These are phyloP conservation scores for Termitomyces sp. DNA, from an alignment of 768 basidiomycete species.

Conservation along the genomic window DNA sequence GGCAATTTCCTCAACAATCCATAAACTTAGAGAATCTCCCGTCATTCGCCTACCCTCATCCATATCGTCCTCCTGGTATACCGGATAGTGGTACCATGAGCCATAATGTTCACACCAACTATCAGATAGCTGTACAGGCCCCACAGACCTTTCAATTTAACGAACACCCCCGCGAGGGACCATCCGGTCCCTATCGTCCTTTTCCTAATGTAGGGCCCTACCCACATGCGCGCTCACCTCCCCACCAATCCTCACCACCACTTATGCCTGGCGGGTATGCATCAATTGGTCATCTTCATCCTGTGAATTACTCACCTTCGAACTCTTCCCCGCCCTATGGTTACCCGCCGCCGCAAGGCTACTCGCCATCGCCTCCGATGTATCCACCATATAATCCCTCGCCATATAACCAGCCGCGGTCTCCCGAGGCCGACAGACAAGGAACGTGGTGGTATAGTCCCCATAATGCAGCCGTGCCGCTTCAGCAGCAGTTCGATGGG, in stretches of 20 bases:
- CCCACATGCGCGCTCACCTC: constrained; percentile 22
- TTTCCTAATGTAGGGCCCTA: constrained; percentile 22
- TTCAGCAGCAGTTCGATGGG: constrained; percentile 19
- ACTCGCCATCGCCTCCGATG: constrained; percentile 27
- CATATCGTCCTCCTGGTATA: constrained; percentile 27
- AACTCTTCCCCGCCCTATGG: constrained; percentile 28
- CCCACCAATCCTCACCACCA: constrained; percentile 21
- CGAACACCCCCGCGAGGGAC: constrained; percentile 28
- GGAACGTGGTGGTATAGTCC: constrained; percentile 55
- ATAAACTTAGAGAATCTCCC: constrained; percentile 27
- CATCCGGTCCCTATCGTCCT: constrained; percentile 21
- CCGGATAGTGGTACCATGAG: constrained; percentile 15
- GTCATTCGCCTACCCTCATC: constrained; percentile 29
- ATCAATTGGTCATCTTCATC: constrained; percentile 24
- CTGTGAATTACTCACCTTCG: constrained; percentile 31
- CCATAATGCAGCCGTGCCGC: constrained; percentile 18
- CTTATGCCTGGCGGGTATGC: constrained; percentile 20
- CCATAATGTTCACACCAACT: constrained; percentile 38
- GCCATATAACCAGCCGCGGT: constrained; percentile 30
- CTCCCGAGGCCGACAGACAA: constrained; percentile 34
- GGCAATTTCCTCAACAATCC: constrained; percentile 39
- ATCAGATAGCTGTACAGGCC: constrained; percentile 7
- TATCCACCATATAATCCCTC: constrained; percentile 35
- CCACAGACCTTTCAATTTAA: constrained; percentile 38
- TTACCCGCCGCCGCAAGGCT: constrained; percentile 32